Conservation (phyloP, 2,329 filamentous ascomycete genomes). For the Ceratocystis cacaofunesta region DNA sequence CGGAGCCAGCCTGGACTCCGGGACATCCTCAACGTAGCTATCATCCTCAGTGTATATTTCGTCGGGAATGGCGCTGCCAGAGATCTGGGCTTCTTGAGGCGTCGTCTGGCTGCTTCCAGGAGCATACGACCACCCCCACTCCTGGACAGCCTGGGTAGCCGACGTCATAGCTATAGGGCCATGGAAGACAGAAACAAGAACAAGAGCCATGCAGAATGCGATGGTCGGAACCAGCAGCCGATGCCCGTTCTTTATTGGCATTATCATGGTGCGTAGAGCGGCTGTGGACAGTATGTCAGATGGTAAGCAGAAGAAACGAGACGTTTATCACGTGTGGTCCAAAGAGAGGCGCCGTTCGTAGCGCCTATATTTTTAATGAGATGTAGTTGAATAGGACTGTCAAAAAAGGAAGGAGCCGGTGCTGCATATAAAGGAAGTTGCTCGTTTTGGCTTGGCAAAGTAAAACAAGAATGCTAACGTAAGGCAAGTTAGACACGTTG, state of each 20-base stretch:
- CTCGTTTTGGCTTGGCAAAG: background rate
- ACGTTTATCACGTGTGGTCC: no score
- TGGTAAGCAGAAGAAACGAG: background rate
- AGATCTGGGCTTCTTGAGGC: background rate
- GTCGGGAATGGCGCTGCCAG: background rate
- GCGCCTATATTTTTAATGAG: background rate
- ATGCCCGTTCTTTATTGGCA: background rate
- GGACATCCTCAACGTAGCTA: background rate
- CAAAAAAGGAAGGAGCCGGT: background rate
- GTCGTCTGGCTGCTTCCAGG: background rate
- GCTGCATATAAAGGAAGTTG: background rate
- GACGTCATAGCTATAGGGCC: conserved; percentile 2
- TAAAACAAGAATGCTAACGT: background rate
- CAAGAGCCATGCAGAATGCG: background rate
- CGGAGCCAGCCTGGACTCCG: background rate
- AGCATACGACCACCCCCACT: conserved; percentile 2
- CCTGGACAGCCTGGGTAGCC: background rate
- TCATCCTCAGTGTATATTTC: background rate
- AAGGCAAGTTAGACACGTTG: background rate
- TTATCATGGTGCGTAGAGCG: background rate
- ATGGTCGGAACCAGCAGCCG: conserved; percentile 2
- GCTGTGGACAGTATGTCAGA: background rate
- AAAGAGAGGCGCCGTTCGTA: no score
- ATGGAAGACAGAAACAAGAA: conserved; percentile 3
- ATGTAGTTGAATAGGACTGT: background rate